Base-by-base conservation (phyloP, 2,329 filamentous ascomycete genomes). In the Epichloe gansuensis region DNA sequence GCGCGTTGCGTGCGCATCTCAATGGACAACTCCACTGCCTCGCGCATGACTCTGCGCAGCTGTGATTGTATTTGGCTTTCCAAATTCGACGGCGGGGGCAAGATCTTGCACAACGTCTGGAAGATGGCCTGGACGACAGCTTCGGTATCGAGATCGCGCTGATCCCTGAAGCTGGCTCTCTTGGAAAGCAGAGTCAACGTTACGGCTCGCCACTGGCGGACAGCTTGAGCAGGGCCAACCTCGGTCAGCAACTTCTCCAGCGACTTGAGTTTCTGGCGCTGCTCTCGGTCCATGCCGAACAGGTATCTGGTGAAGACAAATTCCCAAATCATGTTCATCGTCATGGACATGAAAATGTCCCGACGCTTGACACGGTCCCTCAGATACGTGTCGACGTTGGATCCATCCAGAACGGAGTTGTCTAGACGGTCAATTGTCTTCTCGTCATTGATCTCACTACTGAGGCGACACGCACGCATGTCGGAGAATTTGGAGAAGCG, bases 271-370 rank as follows among this genome's bases (percentile, higher is more conserved):
- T 97, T 97, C 69, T 97, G 91, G 61, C 93, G 83, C 70, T 98
- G 93, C 69, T 97, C 93, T 61, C 91, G 82, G 67, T 98, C 93
- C 89, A 98, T 95, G 62, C 93, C 93, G 67, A 98, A 98, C 28
- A 98, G 82, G 68, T 98, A 98, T 58, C 93, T 83, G 8, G 91
- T 96, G 66, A 98, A 98, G 65, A 98, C 85, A 64, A 94, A 96
- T 69, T 98, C 93, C 91, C 91, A 98, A 50, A 98, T 84, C 90
- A 98, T 96, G 56, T 87, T 93, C 91, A 97, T 97, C 52, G 91
- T 88, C 68, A 98, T 90, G 39, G 90, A 93, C 89, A 97, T 96
- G 76, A 98, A 96, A 54, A 97, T 84, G 67, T 97, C 91, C 55
- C 91, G 83, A 56, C 93, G 85, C 63, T 81, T 84, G 52, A 96